A percentile compares a stretch with the other conserved stretches of the same genome.
phyloP scores from a whole-genome alignment of 768 basidiomycete genomes.

The Russula olivacea region DNA sequence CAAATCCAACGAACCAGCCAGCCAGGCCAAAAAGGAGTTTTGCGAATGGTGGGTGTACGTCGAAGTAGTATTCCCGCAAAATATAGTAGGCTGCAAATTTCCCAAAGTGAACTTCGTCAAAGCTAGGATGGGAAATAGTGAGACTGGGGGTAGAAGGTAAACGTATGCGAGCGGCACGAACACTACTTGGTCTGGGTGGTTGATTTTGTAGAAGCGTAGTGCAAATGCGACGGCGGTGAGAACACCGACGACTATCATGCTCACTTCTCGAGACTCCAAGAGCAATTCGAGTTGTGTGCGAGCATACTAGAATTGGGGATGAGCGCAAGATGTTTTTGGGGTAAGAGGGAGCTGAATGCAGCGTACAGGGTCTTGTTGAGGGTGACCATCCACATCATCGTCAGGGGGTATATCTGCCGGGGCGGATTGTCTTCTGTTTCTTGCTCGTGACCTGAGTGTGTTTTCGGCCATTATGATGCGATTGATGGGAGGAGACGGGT shows the following conservation, averaged over 20 bases:
- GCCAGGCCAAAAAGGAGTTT: conserved; percentile 92
- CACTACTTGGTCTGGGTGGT: conserved; percentile 93
- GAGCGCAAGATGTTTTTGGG: neutral
- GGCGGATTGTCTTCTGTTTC: conserved; percentile 14
- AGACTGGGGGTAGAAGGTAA: neutral
- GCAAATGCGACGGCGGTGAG: conserved; percentile 76
- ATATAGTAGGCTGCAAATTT: conserved; percentile 97
- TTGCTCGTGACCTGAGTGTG: conserved; percentile 1
- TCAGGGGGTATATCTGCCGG: neutral
- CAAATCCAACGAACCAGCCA: conserved; percentile 95
- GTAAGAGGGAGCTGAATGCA: neutral
- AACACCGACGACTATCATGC: conserved; percentile 51
- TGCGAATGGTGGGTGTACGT: conserved; percentile 96
- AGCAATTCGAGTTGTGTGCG: conserved; percentile 56
- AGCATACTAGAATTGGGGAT: conserved; percentile 36
- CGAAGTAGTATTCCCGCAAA: conserved; percentile 93
- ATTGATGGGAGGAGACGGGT: no score
- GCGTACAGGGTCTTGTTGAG: conserved; percentile 16
- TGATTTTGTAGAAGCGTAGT: conserved; percentile 89
- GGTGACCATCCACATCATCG: conserved; percentile 8
- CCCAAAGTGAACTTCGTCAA: conserved; percentile 98
- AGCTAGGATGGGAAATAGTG: conserved; percentile 42
- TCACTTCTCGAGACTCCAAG: conserved; percentile 58
- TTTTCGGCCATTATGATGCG: conserved; percentile 15
- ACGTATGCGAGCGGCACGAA: conserved; percentile 38